A percentile compares a stretch with the other conserved stretches of the same genome.
Evolutionary conservation across 2,329 filamentous ascomycete genomes (phyloP).

Genomic region (Macrophomina tecta): DNA sequence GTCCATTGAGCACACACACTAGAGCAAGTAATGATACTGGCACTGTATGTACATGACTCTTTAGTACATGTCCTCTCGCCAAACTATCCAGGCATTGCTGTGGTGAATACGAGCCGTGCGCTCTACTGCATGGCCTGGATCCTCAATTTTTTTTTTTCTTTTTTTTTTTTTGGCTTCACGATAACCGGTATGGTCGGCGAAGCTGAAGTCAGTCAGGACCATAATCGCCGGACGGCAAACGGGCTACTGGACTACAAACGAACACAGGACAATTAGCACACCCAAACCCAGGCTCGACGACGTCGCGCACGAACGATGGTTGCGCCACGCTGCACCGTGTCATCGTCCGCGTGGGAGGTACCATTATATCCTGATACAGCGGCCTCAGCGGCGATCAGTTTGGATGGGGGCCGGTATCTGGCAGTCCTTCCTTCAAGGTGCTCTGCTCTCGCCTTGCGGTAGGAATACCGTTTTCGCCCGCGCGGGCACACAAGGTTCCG

Average conservation of each 20-base stretch:
- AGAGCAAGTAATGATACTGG: background rate
- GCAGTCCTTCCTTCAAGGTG: background rate
- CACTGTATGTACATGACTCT: conserved; percentile 8
- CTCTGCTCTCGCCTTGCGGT: background rate
- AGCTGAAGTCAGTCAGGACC: background rate
- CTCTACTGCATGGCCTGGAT: background rate
- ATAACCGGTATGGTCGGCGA: background rate
- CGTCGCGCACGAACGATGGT: too few relatives aligned
- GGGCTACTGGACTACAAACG: background rate
- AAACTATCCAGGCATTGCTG: background rate
- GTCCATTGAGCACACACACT: background rate
- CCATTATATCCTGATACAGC: too few relatives aligned
- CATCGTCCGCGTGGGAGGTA: too few relatives aligned
- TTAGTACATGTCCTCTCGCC: background rate
- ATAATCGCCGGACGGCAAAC: background rate
- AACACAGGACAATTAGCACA: background rate
- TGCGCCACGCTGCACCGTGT: too few relatives aligned
- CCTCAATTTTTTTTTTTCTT: background rate
- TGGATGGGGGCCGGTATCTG: background rate
- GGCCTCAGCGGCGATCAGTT: too few relatives aligned
- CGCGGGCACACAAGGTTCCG: background rate
- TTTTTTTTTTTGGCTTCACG: background rate
- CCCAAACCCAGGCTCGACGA: too few relatives aligned
- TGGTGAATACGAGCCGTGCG: background rate
- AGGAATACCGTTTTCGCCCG: background rate